A percentile compares a stretch with the other conserved stretches of the same genome.
Evolutionary conservation across 2,329 filamentous ascomycete genomes (phyloP).

Genomic region (Neonectria coccinea): DNA sequence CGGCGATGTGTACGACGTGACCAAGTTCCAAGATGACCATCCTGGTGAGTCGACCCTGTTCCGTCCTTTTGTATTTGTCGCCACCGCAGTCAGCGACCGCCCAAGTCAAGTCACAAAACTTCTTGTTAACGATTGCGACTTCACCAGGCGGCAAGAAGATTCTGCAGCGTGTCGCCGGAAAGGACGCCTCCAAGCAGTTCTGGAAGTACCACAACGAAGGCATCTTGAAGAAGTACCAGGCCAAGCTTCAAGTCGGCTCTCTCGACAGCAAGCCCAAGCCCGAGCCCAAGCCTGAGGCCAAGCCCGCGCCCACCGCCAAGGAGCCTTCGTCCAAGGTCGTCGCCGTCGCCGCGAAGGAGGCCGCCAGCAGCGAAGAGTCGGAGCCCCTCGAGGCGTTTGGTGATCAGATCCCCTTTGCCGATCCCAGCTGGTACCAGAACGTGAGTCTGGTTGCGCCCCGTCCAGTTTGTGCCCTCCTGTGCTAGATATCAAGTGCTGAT

Average conservation of each 20-base stretch:
- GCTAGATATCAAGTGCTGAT: constrained; percentile 22
- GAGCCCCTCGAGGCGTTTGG: constrained; percentile 89
- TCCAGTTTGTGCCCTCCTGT: background rate
- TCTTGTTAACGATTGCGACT: constrained; percentile 24
- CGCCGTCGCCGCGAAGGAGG: constrained; percentile 59
- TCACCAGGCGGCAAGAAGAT: constrained; percentile 72
- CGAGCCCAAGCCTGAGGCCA: constrained; percentile 56
- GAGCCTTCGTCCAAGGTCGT: constrained; percentile 53
- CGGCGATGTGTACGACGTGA: constrained; percentile 95
- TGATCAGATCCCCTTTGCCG: constrained; percentile 87
- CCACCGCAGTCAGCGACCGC: background rate
- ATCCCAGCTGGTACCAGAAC: constrained; percentile 94
- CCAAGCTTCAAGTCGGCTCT: constrained; percentile 83
- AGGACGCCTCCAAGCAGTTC: constrained; percentile 75
- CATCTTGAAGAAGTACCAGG: constrained; percentile 88
- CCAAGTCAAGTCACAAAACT: constrained; percentile 2
- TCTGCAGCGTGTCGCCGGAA: constrained; percentile 71
- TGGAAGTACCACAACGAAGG: constrained; percentile 86
- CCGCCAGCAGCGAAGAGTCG: constrained; percentile 58
- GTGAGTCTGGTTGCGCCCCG: constrained; percentile 63
- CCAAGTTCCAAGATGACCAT: constrained; percentile 87
- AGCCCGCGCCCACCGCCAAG: constrained; percentile 45
- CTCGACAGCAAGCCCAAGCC: constrained; percentile 86
- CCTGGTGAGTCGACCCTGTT: constrained; percentile 68
- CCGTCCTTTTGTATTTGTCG: background rate